These are phyloP conservation scores for Zygosaccharomyces lentus DNA, from an alignment of 805 yeast genomes.

Conservation along the genomic window DNA sequence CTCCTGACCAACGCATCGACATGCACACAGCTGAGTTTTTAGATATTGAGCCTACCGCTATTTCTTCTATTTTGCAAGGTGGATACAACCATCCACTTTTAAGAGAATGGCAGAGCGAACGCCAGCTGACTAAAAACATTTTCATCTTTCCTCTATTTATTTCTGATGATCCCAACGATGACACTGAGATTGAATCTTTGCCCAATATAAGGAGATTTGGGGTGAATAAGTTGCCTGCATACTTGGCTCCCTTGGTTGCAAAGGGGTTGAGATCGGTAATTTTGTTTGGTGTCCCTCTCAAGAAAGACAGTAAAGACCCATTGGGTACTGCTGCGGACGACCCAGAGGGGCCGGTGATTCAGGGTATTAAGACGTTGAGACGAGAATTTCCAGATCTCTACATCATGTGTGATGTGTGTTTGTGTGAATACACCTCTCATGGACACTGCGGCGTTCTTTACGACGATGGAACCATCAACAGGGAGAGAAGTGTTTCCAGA, in stretches of 20 bases:
- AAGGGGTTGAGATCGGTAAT: conserved; percentile 87
- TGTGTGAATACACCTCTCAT: conserved; percentile 93
- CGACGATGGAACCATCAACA: conserved; percentile 81
- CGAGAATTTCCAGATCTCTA: conserved; percentile 73
- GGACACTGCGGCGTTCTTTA: conserved; percentile 96
- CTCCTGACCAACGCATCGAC: background rate
- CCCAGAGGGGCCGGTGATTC: conserved; percentile 92
- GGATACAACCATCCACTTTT: conserved; percentile 89
- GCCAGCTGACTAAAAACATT: conserved; percentile 80
- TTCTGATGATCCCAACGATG: conserved; percentile 77
- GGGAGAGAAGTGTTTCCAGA: conserved; percentile 70
- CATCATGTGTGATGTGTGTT: conserved; percentile 90
- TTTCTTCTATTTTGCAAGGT: conserved; percentile 81
- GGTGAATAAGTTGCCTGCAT: conserved; percentile 68
- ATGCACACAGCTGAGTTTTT: conserved; percentile 74
- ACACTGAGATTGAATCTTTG: conserved; percentile 62
- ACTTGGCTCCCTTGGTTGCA: conserved; percentile 59
- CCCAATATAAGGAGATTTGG: conserved; percentile 91
- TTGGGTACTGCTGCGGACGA: conserved; percentile 91
- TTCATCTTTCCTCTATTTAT: conserved; percentile 90
- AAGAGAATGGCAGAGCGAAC: conserved; percentile 87
- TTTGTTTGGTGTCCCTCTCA: conserved; percentile 85
- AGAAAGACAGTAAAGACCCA: conserved; percentile 70
- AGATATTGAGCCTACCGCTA: conserved; percentile 51
- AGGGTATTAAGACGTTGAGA: conserved; percentile 62